Evolutionary conservation across 2,329 filamentous ascomycete species (phyloP).

Genomic region (Microthyrium microscopicum): DNA sequence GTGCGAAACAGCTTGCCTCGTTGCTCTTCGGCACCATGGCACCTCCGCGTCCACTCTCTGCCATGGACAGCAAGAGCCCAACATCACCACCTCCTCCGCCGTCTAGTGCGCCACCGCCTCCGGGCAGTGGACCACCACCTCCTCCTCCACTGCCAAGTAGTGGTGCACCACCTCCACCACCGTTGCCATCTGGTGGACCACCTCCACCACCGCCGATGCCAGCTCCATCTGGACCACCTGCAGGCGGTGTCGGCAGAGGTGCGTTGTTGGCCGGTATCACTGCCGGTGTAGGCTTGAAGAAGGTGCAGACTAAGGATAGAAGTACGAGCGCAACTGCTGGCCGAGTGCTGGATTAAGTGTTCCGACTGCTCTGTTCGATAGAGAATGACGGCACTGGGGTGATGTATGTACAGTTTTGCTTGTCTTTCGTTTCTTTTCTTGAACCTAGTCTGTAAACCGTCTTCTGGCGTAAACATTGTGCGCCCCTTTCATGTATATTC

Average conservation of each 20-base stretch:
- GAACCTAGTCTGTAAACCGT: no score
- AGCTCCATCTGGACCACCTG: constrained; percentile 2
- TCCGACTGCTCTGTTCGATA: background rate
- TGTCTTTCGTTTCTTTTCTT: no score
- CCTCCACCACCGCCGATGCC: constrained; percentile 26
- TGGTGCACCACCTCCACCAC: constrained; percentile 29
- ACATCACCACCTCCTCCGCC: constrained; percentile 24
- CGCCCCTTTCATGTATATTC: no score
- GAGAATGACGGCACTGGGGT: no score
- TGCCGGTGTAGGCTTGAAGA: constrained; percentile 60
- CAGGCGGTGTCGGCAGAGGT: constrained; percentile 23
- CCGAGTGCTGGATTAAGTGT: constrained; percentile 37
- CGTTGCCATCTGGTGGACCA: constrained; percentile 19
- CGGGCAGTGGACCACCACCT: constrained; percentile 29
- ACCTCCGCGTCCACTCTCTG: constrained; percentile 73
- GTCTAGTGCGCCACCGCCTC: constrained; percentile 32
- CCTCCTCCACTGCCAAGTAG: constrained; percentile 27
- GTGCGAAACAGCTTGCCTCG: constrained; percentile 81
- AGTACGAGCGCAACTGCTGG: constrained; percentile 58
- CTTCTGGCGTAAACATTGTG: no score
- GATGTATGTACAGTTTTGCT: no score
- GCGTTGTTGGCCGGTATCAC: constrained; percentile 72
- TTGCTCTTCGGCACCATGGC: constrained; percentile 96
- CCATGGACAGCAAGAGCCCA: constrained; percentile 47
- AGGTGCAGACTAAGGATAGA: constrained; percentile 79